Evolutionary conservation across 2,329 filamentous ascomycete genomes (phyloP).

Genomic region (Fusarium tricinctum): DNA sequence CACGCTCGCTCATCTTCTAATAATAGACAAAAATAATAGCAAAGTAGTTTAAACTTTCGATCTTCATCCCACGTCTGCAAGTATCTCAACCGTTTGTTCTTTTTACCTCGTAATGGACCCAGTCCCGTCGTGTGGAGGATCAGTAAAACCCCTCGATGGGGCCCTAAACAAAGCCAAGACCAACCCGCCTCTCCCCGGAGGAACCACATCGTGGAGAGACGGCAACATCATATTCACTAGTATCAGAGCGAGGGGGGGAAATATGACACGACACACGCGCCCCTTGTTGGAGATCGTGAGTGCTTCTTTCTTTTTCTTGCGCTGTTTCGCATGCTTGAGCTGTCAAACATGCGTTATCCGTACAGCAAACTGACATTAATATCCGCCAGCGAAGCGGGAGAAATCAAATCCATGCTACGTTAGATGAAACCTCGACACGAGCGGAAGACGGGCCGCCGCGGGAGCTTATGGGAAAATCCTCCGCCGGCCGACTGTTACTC

Average conservation of each 20-base stretch:
- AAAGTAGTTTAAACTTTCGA: neutral
- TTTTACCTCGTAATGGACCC: neutral
- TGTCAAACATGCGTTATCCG: neutral
- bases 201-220: slow-evolving; percentile 18
- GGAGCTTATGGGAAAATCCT: slow-evolving; percentile 20
- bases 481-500: slow-evolving; percentile 1
- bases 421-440: slow-evolving; percentile 19
- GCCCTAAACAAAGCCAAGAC: slow-evolving; percentile 25
- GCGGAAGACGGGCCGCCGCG: slow-evolving; percentile 34
- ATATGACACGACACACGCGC: neutral
- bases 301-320: neutral
- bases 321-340: neutral
- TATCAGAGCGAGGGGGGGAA: neutral
- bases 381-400: neutral
- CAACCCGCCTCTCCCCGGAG: slow-evolving; percentile 29
- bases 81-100: neutral
- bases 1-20: neutral
- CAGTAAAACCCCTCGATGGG: neutral
- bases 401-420: neutral
- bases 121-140: neutral
- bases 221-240: neutral
- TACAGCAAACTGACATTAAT: neutral
- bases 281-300: neutral
- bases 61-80: neutral
- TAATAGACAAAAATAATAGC: neutral